A percentile compares a stretch with the other conserved stretches of the same genome.
Evolutionary conservation across 83 land plant species (phyloP).

Genomic region (Isoetes engelmannii): DNA sequence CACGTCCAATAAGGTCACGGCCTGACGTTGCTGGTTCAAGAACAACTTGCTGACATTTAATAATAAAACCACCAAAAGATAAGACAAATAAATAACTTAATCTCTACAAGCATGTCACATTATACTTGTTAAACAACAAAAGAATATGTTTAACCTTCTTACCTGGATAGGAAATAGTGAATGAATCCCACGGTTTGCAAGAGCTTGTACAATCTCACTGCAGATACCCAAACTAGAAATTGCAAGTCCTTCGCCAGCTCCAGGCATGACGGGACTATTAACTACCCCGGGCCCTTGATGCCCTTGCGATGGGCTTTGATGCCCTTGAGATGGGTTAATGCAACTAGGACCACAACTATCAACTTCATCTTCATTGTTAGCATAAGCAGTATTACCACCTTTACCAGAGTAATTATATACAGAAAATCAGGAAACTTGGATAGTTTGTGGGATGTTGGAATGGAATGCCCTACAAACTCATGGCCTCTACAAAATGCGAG

Average conservation of each 20-base stretch:
- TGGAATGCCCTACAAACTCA: no score
- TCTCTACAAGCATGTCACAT: not conserved
- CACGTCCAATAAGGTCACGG: constrained; percentile 78
- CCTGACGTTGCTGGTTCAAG: constrained; percentile 71
- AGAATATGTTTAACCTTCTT: not conserved
- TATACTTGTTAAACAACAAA: not conserved
- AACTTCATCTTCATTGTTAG: no score
- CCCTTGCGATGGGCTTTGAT: no score
- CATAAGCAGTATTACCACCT: no score
- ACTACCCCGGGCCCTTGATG: constrained; percentile 38
- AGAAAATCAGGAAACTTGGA: no score
- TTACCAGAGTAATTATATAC: no score
- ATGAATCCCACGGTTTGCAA: constrained; percentile 65
- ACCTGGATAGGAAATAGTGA: constrained; percentile 92
- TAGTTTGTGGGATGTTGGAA: no score
- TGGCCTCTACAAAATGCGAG: no score
- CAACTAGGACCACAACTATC: no score
- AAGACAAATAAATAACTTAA: not conserved
- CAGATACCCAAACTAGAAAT: constrained; percentile 52
- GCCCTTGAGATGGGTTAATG: constrained; percentile 1
- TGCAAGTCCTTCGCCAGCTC: constrained; percentile 49
- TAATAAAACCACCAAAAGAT: constrained; percentile 1
- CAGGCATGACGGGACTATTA: constrained; percentile 10
- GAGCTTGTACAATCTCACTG: constrained; percentile 41
- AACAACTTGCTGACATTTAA: constrained; percentile 59